phyloP scores from a whole-genome alignment of 2,329 filamentous ascomycete genomes.

The Penicillium carneum region DNA sequence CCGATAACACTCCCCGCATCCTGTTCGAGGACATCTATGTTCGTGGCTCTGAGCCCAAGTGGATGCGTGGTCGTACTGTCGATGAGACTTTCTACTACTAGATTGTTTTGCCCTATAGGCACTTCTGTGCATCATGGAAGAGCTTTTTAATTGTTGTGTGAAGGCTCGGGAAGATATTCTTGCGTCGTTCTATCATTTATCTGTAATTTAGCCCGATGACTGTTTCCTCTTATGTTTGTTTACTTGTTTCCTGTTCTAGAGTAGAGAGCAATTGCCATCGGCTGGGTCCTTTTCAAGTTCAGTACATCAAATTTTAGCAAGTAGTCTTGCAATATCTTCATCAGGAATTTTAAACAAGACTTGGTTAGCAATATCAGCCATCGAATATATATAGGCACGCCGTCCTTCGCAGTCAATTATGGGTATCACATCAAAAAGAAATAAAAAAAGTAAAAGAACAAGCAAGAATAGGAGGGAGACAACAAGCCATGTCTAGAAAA shows the following conservation, averaged over 20 bases:
- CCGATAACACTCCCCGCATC: slow-evolving; percentile 79
- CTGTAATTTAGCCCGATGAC: slow-evolving; percentile 51
- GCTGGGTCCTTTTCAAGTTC: slow-evolving; percentile 15
- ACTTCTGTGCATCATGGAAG: slow-evolving; percentile 24
- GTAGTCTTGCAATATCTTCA: neutral
- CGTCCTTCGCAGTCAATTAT: slow-evolving; percentile 11
- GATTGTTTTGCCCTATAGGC: slow-evolving; percentile 34
- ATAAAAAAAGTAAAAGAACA: neutral
- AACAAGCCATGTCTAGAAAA: neutral
- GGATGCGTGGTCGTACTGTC: slow-evolving; percentile 82
- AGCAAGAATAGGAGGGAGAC: neutral
- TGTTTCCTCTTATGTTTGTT: slow-evolving; percentile 40
- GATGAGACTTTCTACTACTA: slow-evolving; percentile 91
- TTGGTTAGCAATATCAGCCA: neutral
- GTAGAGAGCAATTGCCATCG: slow-evolving; percentile 37
- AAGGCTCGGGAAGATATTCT: slow-evolving; percentile 24
- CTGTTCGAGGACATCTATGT: slow-evolving; percentile 98
- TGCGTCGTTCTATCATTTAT: slow-evolving; percentile 39
- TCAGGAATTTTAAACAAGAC: slow-evolving; percentile 2
- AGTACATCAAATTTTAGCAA: neutral
- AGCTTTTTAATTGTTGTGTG: slow-evolving; percentile 23
- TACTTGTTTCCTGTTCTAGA: slow-evolving; percentile 37
- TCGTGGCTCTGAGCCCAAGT: slow-evolving; percentile 82
- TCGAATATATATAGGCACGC: neutral
- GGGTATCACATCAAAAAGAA: slow-evolving; percentile 34